Conservation (phyloP, 2,329 filamentous ascomycete genomes). For the Ophiostoma triangulosporum region DNA sequence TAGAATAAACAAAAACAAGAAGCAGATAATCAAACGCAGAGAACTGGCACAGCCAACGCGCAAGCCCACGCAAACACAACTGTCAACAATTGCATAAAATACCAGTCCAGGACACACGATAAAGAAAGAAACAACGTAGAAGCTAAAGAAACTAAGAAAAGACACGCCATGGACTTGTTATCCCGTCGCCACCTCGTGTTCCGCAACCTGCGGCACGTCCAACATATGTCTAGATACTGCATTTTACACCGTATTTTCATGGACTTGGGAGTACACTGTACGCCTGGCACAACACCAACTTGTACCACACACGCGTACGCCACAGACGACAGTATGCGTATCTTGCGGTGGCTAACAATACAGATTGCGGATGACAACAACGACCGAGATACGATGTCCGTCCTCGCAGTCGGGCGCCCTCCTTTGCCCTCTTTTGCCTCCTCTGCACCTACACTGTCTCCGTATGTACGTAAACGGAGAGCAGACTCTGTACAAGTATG, state of each 20-base stretch:
- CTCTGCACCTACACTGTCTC: no score
- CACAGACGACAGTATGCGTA: background rate
- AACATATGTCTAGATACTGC: background rate
- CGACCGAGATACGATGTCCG: background rate
- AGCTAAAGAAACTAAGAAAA: background rate
- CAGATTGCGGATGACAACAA: background rate
- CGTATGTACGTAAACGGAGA: no score
- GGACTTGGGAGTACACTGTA: background rate
- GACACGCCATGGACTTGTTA: no score
- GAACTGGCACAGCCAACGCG: no score
- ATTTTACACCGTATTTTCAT: background rate
- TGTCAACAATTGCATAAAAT: background rate
- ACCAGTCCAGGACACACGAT: background rate
- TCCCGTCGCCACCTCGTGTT: background rate
- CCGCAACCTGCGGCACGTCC: background rate
- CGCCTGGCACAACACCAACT: background rate
- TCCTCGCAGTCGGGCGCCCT: background rate
- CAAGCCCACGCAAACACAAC: background rate
- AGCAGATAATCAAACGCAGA: background rate
- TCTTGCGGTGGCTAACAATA: background rate
- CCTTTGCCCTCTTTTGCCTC: no score
- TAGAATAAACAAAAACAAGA: no score
- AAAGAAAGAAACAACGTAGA: background rate
- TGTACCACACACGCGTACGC: background rate
- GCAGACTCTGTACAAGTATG: no score